Percentiles rank a stretch among this genome's conserved stretches.
Conservation (phyloP, 2,329 filamentous ascomycete genomes). For the Pyrenochaeta sp. region DNA sequence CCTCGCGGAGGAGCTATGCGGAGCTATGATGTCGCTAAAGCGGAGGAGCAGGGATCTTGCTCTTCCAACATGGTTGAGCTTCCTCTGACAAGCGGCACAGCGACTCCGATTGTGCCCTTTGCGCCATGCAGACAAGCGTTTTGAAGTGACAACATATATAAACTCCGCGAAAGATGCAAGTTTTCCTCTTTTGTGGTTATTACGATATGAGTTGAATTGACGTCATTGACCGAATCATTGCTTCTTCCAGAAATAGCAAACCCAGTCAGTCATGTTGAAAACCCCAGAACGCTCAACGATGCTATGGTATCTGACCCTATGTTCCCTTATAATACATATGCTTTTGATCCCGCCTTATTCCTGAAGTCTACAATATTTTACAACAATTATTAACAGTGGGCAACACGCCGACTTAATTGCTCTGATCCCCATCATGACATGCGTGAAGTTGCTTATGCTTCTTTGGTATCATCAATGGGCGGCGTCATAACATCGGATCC, state of each 20-base stretch:
- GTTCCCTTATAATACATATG: background rate
- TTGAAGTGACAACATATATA: too few species aligned
- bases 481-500: slow-evolving; percentile 21
- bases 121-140: too few species aligned
- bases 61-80: background rate
- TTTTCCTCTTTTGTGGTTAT: too few species aligned
- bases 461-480: slow-evolving; percentile 2
- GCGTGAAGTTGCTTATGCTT: slow-evolving; percentile 8
- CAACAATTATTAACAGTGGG: background rate
- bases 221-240: too few species aligned
- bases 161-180: too few species aligned
- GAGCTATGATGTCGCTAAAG: slow-evolving; percentile 22
- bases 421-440: background rate
- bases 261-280: too few species aligned
- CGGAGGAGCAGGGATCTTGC: slow-evolving; percentile 15
- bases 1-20: slow-evolving; percentile 23
- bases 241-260: too few species aligned
- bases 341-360: slow-evolving; percentile 1
- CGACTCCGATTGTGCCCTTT: too few species aligned
- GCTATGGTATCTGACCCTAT: background rate
- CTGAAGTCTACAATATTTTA: background rate
- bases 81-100: too few species aligned
- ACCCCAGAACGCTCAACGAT: background rate
- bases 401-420: background rate
- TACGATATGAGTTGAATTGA: too few species aligned